Evolutionary conservation across 225 moss, liverwort and hornwort species (phyloP).

Genomic region (Pseudisothecium myosuroides): DNA sequence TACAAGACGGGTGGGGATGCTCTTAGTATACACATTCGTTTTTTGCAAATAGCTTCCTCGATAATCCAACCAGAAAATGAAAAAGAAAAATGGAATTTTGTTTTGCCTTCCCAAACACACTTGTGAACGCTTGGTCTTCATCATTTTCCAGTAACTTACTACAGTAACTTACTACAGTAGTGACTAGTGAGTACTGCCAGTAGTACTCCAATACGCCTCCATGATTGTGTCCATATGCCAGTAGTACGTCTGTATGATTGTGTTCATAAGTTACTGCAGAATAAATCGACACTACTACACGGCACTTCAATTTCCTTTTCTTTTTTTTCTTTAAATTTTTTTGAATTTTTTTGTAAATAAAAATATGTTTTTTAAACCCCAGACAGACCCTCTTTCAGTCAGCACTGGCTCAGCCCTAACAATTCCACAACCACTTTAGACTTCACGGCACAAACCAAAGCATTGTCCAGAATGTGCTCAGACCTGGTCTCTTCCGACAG

Average conservation of each 20-base stretch:
- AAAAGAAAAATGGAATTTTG: accelerated
- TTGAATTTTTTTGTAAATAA: too few relatives aligned
- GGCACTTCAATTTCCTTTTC: not conserved
- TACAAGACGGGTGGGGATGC: too few relatives aligned
- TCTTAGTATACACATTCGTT: too few relatives aligned
- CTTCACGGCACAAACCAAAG: not conserved
- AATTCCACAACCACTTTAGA: not conserved
- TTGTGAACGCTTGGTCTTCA: not conserved
- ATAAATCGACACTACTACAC: not conserved
- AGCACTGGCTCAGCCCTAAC: not conserved
- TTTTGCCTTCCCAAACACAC: not conserved
- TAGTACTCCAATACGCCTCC: not conserved
- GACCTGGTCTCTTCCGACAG: not conserved
- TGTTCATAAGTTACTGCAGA: not conserved
- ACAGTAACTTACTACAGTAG: not conserved
- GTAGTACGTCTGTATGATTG: not conserved
- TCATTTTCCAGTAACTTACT: not conserved
- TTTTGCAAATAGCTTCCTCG: not conserved
- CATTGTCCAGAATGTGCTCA: not conserved
- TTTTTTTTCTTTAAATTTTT: not conserved
- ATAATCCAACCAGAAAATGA: not conserved
- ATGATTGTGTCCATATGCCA: not conserved
- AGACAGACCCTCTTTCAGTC: not conserved
- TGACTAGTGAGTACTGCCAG: not conserved
- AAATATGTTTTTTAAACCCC: not conserved